Percentiles rank a stretch among this genome's conserved stretches.
Evolutionary conservation across 208 protist genomes (phyloP).

Genomic region (Vickermania spadyakhi): DNA sequence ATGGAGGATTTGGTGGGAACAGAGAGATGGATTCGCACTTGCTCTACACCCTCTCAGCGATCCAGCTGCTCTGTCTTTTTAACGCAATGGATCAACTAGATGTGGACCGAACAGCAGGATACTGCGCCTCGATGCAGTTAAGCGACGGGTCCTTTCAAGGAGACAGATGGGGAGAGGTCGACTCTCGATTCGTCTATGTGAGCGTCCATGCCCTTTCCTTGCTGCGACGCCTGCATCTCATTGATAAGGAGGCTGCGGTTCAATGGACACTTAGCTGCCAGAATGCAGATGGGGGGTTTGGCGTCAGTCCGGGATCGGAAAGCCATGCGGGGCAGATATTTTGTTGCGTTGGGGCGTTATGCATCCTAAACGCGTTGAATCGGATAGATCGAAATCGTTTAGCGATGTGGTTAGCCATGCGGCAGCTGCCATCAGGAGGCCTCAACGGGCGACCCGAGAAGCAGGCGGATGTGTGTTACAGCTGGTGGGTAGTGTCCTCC

Average conservation of each 20-base stretch:
- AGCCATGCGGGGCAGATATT: constrained; percentile 98
- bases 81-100: constrained; percentile 61
- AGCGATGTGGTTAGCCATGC: constrained; percentile 97
- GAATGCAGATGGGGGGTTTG: constrained; percentile 99
- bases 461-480: constrained; percentile 99
- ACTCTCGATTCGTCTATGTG: constrained; percentile 98
- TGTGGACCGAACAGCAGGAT: constrained; percentile 44
- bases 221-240: constrained; percentile 55
- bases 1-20: constrained; percentile 98
- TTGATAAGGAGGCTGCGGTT: constrained; percentile 88
- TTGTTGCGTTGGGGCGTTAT: constrained; percentile 95
- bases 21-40: constrained; percentile 96
- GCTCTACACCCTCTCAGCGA: constrained; percentile 96
- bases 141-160: constrained; percentile 97
- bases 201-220: constrained; percentile 92
- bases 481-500: constrained; percentile 99
- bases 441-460: constrained; percentile 99
- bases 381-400: constrained; percentile 90
- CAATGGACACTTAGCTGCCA: constrained; percentile 90
- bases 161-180: constrained; percentile 98
- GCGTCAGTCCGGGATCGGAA: constrained; percentile 91
- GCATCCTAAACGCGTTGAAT: constrained; percentile 88
- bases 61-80: constrained; percentile 92
- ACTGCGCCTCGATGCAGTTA: constrained; percentile 90
- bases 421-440: constrained; percentile 96